Percentiles rank a stretch among this genome's conserved stretches.
phyloP scores from a whole-genome alignment of 768 basidiomycete genomes.

The Boletus vermiculosoides region DNA sequence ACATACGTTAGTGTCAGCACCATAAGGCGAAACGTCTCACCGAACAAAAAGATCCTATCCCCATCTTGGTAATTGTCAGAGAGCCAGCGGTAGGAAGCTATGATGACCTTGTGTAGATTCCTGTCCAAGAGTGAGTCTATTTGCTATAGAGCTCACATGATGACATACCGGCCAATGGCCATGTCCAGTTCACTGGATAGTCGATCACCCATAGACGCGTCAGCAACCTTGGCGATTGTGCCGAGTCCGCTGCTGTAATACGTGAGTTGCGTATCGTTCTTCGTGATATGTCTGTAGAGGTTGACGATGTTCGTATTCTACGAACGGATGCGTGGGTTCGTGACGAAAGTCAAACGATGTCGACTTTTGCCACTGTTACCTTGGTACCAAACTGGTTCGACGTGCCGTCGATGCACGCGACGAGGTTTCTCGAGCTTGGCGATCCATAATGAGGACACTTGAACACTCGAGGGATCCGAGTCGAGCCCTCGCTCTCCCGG shows the following conservation, averaged over 20 bases:
- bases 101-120: conserved; percentile 36
- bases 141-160: neutral
- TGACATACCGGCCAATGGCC: conserved; percentile 37
- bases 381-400: conserved; percentile 38
- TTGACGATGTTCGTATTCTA: conserved; percentile 46
- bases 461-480: neutral
- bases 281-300: conserved; percentile 37
- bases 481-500: neutral
- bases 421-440: conserved; percentile 16
- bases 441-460: conserved; percentile 1
- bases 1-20: neutral
- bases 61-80: conserved; percentile 38
- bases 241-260: conserved; percentile 45
- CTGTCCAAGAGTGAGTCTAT: conserved; percentile 18
- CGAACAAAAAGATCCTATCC: conserved; percentile 43
- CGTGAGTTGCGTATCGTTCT: conserved; percentile 35
- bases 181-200: conserved; percentile 33
- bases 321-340: too few relatives aligned
- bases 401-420: conserved; percentile 42
- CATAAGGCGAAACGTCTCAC: conserved; percentile 17
- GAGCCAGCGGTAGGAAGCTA: conserved; percentile 42
- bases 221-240: conserved; percentile 29
- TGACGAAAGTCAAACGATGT: neutral
- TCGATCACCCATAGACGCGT: conserved; percentile 18
- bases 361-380: conserved; percentile 14